Conservation (phyloP, 2,329 filamentous ascomycete genomes). For the Elsinoe ampelina region DNA sequence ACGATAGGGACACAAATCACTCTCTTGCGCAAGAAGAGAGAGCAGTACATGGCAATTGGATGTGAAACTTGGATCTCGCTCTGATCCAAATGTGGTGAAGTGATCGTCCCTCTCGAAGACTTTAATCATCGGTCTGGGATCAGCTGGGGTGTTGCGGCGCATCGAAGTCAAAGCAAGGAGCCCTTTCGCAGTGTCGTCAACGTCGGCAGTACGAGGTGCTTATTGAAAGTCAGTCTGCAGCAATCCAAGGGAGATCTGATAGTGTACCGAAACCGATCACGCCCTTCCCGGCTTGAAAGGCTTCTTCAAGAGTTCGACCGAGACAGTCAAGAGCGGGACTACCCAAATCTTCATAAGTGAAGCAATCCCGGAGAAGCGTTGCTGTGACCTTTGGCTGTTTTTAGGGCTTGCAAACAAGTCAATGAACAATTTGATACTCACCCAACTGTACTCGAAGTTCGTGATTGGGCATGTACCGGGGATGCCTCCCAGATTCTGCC, state of each 20-base stretch:
- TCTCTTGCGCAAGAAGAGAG: background rate
- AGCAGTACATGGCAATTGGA: background rate
- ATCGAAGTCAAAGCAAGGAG: background rate
- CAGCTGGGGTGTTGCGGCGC: background rate
- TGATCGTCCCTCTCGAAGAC: background rate
- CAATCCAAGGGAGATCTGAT: background rate
- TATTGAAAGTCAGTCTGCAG: background rate
- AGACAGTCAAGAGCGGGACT: background rate
- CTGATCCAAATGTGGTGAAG: background rate
- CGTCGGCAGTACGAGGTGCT: background rate
- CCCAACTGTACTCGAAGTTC: background rate
- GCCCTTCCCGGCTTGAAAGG: background rate
- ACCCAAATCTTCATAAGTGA: background rate
- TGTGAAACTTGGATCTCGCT: background rate
- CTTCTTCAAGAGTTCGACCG: background rate
- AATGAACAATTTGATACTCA: background rate
- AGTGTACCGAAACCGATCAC: background rate
- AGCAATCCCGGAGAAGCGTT: background rate
- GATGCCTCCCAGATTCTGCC: background rate
- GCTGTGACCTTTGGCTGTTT: background rate
- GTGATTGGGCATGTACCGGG: background rate
- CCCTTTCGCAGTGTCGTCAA: background rate
- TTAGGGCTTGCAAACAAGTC: background rate
- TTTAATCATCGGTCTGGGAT: background rate
- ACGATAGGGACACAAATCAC: background rate